These are phyloP conservation scores for Epichloe glyceriae DNA, from an alignment of 2,329 filamentous ascomycete genomes.

Conservation along the genomic window DNA sequence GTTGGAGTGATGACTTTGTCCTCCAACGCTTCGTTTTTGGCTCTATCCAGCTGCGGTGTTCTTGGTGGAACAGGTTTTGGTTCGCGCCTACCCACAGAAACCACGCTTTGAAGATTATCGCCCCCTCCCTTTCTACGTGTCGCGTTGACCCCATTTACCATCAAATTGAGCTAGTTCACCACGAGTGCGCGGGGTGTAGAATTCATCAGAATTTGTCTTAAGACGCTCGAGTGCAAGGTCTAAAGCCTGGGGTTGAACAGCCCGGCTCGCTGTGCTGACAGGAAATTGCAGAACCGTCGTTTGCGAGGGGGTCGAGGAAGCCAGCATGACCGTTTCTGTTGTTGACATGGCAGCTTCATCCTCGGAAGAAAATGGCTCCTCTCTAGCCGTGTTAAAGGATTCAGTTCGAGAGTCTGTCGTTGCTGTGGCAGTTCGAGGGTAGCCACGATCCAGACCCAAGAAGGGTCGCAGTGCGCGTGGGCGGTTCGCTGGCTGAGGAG, in stretches of 20 bases:
- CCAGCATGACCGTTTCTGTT: conserved; percentile 21
- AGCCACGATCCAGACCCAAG: conserved; percentile 32
- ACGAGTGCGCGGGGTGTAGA: conserved; percentile 28
- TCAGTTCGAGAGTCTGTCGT: conserved; percentile 50
- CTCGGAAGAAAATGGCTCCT: conserved; percentile 49
- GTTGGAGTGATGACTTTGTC: conserved; percentile 35
- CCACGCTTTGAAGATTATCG: conserved; percentile 38
- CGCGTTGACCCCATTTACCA: conserved; percentile 39
- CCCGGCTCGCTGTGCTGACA: conserved; percentile 9
- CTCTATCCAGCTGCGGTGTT: not conserved
- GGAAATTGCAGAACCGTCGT: conserved; percentile 29
- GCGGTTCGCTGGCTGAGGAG: conserved; percentile 40
- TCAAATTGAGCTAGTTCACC: conserved; percentile 43
- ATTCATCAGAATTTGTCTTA: conserved; percentile 26
- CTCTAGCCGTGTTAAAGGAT: conserved; percentile 60
- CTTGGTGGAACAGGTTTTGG: conserved; percentile 5
- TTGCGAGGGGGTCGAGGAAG: conserved; percentile 30
- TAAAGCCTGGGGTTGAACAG: conserved; percentile 20
- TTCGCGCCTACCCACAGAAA: conserved; percentile 36
- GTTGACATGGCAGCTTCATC: conserved; percentile 38
- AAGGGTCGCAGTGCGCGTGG: conserved; percentile 32
- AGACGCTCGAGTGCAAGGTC: conserved; percentile 31
- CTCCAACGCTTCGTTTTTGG: conserved; percentile 26
- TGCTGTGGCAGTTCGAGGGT: conserved; percentile 40
- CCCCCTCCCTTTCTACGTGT: conserved; percentile 42